These are phyloP conservation scores for Agapanthus africanus DNA, from an alignment of 106 monocot genomes.

Conservation along the genomic window DNA sequence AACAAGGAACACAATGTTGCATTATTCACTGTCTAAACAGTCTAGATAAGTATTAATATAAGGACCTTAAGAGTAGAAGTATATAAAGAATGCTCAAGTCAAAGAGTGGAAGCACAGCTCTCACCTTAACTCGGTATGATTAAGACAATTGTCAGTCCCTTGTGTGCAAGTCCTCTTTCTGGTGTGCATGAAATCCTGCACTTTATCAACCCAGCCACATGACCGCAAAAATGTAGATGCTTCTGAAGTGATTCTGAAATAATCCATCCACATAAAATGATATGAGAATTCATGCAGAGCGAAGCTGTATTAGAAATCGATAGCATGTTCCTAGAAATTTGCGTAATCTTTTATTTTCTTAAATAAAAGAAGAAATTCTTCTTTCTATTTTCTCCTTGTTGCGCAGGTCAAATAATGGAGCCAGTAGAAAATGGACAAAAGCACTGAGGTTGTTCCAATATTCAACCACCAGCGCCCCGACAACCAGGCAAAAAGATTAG, in stretches of 20 bases:
- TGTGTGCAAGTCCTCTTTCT: slow-evolving; percentile 41
- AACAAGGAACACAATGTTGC: background rate
- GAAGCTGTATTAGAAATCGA: background rate
- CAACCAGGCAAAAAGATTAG: background rate
- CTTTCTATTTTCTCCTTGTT: background rate
- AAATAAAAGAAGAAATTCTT: background rate
- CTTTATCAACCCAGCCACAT: slow-evolving; percentile 69
- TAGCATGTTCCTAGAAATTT: background rate
- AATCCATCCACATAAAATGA: background rate
- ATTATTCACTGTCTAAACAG: background rate
- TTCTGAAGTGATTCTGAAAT: slow-evolving; percentile 51
- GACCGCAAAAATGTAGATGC: slow-evolving; percentile 44
- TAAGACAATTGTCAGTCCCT: slow-evolving; percentile 9
- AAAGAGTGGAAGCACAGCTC: background rate
- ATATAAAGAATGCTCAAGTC: slow-evolving; percentile 1
- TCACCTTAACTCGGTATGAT: slow-evolving; percentile 30
- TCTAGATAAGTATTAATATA: background rate
- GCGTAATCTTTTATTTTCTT: background rate
- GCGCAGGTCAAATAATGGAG: background rate
- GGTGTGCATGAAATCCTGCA: slow-evolving; percentile 60
- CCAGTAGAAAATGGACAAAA: background rate
- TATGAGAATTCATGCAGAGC: background rate
- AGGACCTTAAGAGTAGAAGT: background rate
- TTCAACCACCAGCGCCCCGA: background rate
- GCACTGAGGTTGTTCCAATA: no score